Evolutionary conservation across 352 stramenopile species (phyloP), one percentile per base, ranked within the genome.

Genomic region (Globisporangium spinosum): DNA sequence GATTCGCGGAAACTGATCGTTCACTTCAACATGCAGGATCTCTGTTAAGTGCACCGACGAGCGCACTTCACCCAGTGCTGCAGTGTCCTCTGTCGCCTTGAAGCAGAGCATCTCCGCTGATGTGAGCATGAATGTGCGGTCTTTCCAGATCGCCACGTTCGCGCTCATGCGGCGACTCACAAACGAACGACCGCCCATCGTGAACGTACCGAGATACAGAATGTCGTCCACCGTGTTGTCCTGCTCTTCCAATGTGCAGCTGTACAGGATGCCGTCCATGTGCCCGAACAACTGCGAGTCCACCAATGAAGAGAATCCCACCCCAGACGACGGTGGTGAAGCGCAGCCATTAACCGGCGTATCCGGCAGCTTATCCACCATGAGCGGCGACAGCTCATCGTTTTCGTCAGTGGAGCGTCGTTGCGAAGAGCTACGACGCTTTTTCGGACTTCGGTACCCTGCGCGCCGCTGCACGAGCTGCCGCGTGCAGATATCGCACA

Each of bases 191-290:
- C 84, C 84, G 49, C 79, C 83, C 79, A 92, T 90, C 25, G 82
- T 90, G 60, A 92, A 87, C 43, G 84, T 89, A n/a, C 84, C 84
- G 20, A 90, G 67, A 64, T 92, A 92, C 69, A 92, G 53, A 45
- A 92, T 83, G 54, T 89, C 83, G 61, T 92, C 84, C 73, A 92
- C 81, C 0, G 77, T 92, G 64, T 89, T 90, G 71, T 89, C 84
- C 65, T 92, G 84, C 63, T 92, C 82, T 64, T 92, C 84, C 25
- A 92, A 45, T 57, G 89, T 66, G 62, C 81, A 89, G 71, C 77
- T 87, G 71, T 90, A 89, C 58, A 92, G 71, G n/a, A 92, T 82
- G 23, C 84, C 84, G 59, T 77, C 74, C 72, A 89, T 81, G 57
- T 77, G 71, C 7, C 69, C 57, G 47, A 77, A 73, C 6, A 79